Conservation (phyloP, 1,284 basidiomycete species). For the Ganoderma boninense region DNA sequence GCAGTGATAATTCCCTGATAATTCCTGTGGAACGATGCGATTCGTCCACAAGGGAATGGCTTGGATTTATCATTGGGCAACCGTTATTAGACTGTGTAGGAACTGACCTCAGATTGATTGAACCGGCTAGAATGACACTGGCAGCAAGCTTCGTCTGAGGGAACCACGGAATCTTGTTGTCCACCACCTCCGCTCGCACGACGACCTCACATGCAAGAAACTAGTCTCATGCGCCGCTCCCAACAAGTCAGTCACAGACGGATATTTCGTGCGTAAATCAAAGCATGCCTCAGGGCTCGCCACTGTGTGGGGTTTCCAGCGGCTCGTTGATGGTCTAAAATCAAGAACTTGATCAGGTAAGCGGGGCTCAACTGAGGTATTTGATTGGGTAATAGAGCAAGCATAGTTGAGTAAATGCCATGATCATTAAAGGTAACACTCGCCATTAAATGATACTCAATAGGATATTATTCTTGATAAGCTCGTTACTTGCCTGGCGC, state of each 20-base stretch:
- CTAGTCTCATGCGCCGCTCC: neutral
- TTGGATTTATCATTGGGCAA: neutral
- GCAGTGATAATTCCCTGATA: neutral
- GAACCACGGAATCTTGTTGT: too few relatives aligned
- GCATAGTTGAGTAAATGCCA: neutral
- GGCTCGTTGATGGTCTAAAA: neutral
- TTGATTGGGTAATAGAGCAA: neutral
- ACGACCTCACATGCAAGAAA: neutral
- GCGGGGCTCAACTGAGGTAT: neutral
- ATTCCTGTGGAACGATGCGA: neutral
- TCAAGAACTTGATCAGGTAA: neutral
- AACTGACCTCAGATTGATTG: too few relatives aligned
- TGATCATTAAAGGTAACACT: neutral
- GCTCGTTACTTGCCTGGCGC: neutral
- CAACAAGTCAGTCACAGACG: neutral
- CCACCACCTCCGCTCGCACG: neutral
- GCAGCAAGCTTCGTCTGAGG: too few relatives aligned
- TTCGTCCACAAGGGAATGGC: neutral
- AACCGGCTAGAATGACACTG: too few relatives aligned
- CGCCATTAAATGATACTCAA: neutral
- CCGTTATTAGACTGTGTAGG: too few relatives aligned
- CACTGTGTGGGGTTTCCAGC: neutral
- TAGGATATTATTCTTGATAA: neutral
- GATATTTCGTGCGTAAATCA: neutral
- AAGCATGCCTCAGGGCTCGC: neutral